Evolutionary conservation across 2,329 filamentous ascomycete species (phyloP), one percentile per base, ranked within the genome.

Genomic region (Diaporthe velutina): DNA sequence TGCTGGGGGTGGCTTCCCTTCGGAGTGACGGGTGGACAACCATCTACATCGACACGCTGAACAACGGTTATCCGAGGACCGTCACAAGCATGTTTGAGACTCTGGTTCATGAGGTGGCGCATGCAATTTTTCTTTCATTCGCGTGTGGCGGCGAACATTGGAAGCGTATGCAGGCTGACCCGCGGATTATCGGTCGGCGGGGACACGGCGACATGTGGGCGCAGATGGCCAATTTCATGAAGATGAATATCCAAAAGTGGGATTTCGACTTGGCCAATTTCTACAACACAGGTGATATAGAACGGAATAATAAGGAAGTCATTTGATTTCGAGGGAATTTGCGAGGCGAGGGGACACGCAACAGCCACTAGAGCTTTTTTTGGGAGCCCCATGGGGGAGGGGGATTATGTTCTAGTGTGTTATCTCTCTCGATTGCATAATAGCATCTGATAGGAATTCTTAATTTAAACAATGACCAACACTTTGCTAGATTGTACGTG

Each of bases 1-100:
- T 13, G 17, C 9, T 13, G 4, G 58, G 35, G 13, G 12, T 1
- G 1, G 5, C 33, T 8, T 0, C 0, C 15, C 10, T 0, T 19
- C 4, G 2, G 22, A 6, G 1, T 0, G 10, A 61, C 5, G 58
- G 38, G 2, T 0, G 4, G 19, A 22, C 42, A 19, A 22, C 19
- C 19, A 55, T 55, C 5, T 55, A 30, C 28, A 17, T 55, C n/a
- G 52, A 55, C 15, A 3, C 25, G 7, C 19, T 30, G 5, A 3
- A 8, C 4, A 30, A 28, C 2, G 28, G 28, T 8, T 15, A 13
- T 19, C 52, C 52, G 12, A 8, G n/a, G 25, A 30, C 52, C 10
- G 1, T 28, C 13, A 30, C 17, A 17, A 6, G 30, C 4, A 4
- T 55, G 8, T 22, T 58, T 9, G 55, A 38, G 10, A 58, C 19